A percentile compares a stretch with the other conserved stretches of the same genome.
Conservation (phyloP, 2,329 filamentous ascomycete species). For the Sclerotinia minor region DNA sequence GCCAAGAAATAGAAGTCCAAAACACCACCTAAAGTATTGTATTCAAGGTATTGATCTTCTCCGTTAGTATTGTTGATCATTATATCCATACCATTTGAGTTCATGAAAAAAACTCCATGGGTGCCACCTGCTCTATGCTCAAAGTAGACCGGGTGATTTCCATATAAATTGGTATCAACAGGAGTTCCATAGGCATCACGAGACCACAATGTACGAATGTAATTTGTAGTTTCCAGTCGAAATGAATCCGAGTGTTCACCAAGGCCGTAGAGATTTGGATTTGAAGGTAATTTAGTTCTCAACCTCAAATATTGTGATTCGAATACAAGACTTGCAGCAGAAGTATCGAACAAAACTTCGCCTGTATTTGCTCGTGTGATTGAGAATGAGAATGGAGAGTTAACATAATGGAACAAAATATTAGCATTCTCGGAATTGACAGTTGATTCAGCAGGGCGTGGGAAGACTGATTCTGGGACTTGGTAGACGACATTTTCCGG, state of each 20-base stretch:
- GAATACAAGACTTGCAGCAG: constrained; percentile 58
- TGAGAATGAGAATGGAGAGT: constrained; percentile 61
- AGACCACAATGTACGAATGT: constrained; percentile 62
- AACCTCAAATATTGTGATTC: constrained; percentile 65
- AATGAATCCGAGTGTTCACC: constrained; percentile 64
- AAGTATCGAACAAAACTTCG: constrained; percentile 62
- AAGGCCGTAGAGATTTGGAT: constrained; percentile 64
- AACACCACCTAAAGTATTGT: constrained; percentile 75
- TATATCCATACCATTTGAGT: constrained; percentile 76
- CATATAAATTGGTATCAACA: constrained; percentile 59
- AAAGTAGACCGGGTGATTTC: constrained; percentile 63
- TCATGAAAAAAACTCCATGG: constrained; percentile 68
- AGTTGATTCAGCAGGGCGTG: constrained; percentile 49
- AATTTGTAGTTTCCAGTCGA: constrained; percentile 57
- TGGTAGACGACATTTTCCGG: constrained; percentile 59
- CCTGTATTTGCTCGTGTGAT: constrained; percentile 51
- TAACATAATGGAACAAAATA: constrained; percentile 53
- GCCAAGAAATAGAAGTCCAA: constrained; percentile 70
- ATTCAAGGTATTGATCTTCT: constrained; percentile 67
- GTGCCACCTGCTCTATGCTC: constrained; percentile 59
- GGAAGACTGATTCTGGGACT: constrained; percentile 58
- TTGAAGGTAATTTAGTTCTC: constrained; percentile 57
- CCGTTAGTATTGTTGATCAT: constrained; percentile 64
- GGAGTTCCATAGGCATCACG: constrained; percentile 60
- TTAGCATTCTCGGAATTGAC: constrained; percentile 43